Percentiles rank a stretch among this genome's conserved stretches.
phyloP scores from a whole-genome alignment of 2,329 filamentous ascomycete genomes.

The Exophiala lecanii-corni region DNA sequence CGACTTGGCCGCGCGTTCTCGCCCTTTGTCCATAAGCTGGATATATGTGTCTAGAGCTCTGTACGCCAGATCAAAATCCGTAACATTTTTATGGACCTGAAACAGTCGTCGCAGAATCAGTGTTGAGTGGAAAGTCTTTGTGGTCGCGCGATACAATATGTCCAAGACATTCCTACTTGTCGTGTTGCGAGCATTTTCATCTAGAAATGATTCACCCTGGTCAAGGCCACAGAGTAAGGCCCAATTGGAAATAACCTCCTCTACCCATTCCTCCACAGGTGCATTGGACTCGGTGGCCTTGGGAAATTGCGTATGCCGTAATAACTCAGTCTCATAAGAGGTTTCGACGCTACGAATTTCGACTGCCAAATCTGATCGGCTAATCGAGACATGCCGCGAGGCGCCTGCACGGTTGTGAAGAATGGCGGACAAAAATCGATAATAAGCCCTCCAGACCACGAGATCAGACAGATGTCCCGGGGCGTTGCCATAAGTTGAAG shows the following conservation, averaged over 20 bases:
- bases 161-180: slow-evolving; percentile 73
- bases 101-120: slow-evolving; percentile 82
- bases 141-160: slow-evolving; percentile 82
- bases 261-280: slow-evolving; percentile 77
- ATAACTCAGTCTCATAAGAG: slow-evolving; percentile 72
- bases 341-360: slow-evolving; percentile 77
- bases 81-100: slow-evolving; percentile 76
- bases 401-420: slow-evolving; percentile 49
- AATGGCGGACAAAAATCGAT: slow-evolving; percentile 70
- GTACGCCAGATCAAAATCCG: slow-evolving; percentile 87
- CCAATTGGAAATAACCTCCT: slow-evolving; percentile 81
- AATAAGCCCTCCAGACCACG: slow-evolving; percentile 81
- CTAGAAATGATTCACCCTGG: slow-evolving; percentile 78
- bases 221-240: slow-evolving; percentile 69
- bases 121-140: slow-evolving; percentile 93
- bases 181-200: slow-evolving; percentile 70
- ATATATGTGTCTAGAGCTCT: slow-evolving; percentile 90
- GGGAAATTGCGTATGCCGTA: slow-evolving; percentile 78
- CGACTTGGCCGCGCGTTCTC: slow-evolving; percentile 73
- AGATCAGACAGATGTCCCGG: slow-evolving; percentile 43
- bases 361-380: slow-evolving; percentile 60
- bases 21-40: slow-evolving; percentile 79
- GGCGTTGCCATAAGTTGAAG: slow-evolving; percentile 21
- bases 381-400: slow-evolving; percentile 22
- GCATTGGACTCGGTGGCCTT: slow-evolving; percentile 72